Evolutionary conservation across 495 filamentous ascomycete genomes (phyloP).

Genomic region (Amniculicola lignicola): DNA sequence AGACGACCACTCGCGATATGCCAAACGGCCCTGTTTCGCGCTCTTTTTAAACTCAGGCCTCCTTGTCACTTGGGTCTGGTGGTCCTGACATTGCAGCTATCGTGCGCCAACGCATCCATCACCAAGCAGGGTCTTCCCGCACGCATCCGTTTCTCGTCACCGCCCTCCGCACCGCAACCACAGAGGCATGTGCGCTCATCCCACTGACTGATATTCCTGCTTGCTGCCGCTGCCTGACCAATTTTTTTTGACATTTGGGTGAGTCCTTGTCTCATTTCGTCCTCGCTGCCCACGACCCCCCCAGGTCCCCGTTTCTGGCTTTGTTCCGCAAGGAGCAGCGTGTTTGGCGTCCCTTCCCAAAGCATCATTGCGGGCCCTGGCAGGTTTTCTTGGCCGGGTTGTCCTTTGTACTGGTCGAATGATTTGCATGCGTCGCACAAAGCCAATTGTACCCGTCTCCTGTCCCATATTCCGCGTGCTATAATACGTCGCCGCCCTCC

Average conservation of each 20-base stretch:
- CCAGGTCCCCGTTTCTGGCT: conserved; percentile 1
- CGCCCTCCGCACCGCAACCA: conserved; percentile 20
- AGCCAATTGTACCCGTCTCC: conserved; percentile 1
- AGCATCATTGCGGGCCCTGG: conserved; percentile 21
- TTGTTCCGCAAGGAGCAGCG: conserved; percentile 28
- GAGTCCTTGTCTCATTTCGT: conserved; percentile 34
- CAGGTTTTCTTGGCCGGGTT: conserved; percentile 23
- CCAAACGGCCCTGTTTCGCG: conserved; percentile 24
- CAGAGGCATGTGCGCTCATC: conserved; percentile 22
- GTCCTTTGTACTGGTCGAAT: conserved; percentile 32
- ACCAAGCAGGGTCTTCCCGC: conserved; percentile 23
- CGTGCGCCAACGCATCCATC: conserved; percentile 21
- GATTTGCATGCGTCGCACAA: conserved; percentile 28
- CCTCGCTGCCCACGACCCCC: too few species aligned
- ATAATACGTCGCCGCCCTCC: background rate
- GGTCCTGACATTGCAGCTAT: conserved; percentile 13
- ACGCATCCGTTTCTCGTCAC: conserved; percentile 16
- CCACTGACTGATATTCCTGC: conserved; percentile 14
- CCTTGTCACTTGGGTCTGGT: conserved; percentile 3
- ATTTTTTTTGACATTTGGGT: conserved; percentile 15
- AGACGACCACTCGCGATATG: conserved; percentile 11
- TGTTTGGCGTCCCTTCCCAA: conserved; percentile 23
- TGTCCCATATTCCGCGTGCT: background rate
- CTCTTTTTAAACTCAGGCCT: conserved; percentile 14
- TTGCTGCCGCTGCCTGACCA: conserved; percentile 5